A percentile compares a stretch with the other conserved stretches of the same genome.
Evolutionary conservation across 2,329 filamentous ascomycete species (phyloP).

Genomic region (Cercospora canescens): DNA sequence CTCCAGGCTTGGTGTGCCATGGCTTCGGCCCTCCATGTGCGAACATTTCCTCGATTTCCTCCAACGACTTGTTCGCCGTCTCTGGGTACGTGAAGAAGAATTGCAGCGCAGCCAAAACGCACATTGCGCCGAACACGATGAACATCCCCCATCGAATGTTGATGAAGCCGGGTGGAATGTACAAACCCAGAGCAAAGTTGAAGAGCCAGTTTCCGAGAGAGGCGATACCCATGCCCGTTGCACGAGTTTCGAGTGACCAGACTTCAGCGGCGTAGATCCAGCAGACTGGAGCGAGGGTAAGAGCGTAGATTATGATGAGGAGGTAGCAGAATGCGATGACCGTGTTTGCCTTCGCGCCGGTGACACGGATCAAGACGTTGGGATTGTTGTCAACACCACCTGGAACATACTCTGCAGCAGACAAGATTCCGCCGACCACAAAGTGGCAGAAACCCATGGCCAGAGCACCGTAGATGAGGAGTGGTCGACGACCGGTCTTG

Average conservation of each 20-base stretch:
- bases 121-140: slow-evolving; percentile 52
- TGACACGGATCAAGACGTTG: slow-evolving; percentile 57
- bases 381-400: slow-evolving; percentile 47
- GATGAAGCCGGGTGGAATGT: slow-evolving; percentile 58
- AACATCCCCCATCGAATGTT: slow-evolving; percentile 60
- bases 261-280: slow-evolving; percentile 69
- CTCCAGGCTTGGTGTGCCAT: slow-evolving; percentile 40
- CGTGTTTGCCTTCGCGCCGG: slow-evolving; percentile 56
- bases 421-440: slow-evolving; percentile 63
- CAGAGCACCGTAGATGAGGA: slow-evolving; percentile 67
- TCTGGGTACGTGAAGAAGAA: slow-evolving; percentile 48
- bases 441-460: slow-evolving; percentile 87
- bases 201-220: slow-evolving; percentile 56
- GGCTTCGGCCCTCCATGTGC: slow-evolving; percentile 35
- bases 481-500: slow-evolving; percentile 41
- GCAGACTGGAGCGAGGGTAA: slow-evolving; percentile 63
- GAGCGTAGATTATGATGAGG: slow-evolving; percentile 62
- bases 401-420: slow-evolving; percentile 43
- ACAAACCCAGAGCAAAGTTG: slow-evolving; percentile 61
- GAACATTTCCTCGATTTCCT: slow-evolving; percentile 44
- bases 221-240: slow-evolving; percentile 59
- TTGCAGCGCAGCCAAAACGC: slow-evolving; percentile 47
- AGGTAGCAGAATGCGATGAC: slow-evolving; percentile 68
- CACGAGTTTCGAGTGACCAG: slow-evolving; percentile 61
- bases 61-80: slow-evolving; percentile 41